Base-by-base conservation (phyloP, 2,329 filamentous ascomycete species). In the Pyrenochaeta sp. region DNA sequence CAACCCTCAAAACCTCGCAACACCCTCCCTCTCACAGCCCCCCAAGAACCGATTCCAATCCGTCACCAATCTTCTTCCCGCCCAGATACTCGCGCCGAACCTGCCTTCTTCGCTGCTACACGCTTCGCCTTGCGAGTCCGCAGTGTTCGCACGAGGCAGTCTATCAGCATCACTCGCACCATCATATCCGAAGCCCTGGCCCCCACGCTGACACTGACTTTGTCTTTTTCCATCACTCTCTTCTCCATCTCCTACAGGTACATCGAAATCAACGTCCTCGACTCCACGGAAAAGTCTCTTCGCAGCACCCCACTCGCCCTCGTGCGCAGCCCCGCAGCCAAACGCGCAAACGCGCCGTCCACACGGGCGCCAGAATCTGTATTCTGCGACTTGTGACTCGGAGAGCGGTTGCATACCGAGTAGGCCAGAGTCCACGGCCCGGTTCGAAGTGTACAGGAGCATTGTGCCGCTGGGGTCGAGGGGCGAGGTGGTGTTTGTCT, bases 291-390 rank as follows among this genome's bases (percentile, higher is more conserved):
- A 71, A 26, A 71, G 44, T 28, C 60, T 52, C 52, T 51, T 62
- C n/a, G 62, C 62, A 24, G 67, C 68, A 14, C 47, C 46, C 14
- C 28, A 35, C 51, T 71, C 67, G 2, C 68, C 68, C 19, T 58
- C 53, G 14, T 56, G 27, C 7, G 24, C 53, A 3, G 44, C 48
- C 4, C 62, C 63, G 45, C 68, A 71, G 2, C 68, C 67, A 52
- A 71, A 66, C 1, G 51, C 60, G 46, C 68, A 71, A 1, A 22
- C 24, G 20, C 58, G 47, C 3, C 53, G 52, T 3, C 67, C 65
- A 37, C 68, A 71, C 0, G 63, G 65, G 7, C 60, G 54, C 68
- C 68, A 71, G 42, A 71, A 71, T 18, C 65, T 44, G 41, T 70
- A 70, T 32, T 71, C 67, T 6, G 65, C 67, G 4, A 71, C 66